Evolutionary conservation across 2,329 filamentous ascomycete genomes (phyloP).

Genomic region (Scolecobasidium constrictum): DNA sequence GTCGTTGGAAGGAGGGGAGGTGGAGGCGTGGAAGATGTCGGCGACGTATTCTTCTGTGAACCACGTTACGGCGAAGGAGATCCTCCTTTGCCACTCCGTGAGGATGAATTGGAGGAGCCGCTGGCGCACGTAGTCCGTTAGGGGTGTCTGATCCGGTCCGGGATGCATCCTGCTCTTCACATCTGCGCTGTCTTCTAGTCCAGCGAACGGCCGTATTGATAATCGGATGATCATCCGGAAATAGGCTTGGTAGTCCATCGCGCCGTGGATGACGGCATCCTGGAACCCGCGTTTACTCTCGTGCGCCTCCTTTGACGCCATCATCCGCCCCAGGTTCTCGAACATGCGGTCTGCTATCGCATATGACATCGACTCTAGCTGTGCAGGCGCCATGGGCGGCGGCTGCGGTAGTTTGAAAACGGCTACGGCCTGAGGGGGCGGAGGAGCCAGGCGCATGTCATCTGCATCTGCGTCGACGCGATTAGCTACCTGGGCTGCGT

Average conservation of each 20-base stretch:
- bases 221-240: constrained; percentile 8
- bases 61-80: constrained; percentile 88
- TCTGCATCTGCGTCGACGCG: constrained; percentile 62
- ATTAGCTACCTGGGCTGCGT: constrained; percentile 66
- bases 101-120: constrained; percentile 8
- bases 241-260: constrained; percentile 6
- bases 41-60: constrained; percentile 98
- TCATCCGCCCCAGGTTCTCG: constrained; percentile 22
- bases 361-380: constrained; percentile 63
- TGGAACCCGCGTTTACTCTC: constrained; percentile 56
- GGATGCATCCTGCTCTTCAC: background rate
- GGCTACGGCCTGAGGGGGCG: constrained; percentile 24
- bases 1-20: constrained; percentile 24
- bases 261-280: constrained; percentile 35
- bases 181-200: constrained; percentile 3
- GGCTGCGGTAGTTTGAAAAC: constrained; percentile 73
- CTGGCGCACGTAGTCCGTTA: constrained; percentile 6
- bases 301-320: constrained; percentile 1
- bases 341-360: constrained; percentile 69
- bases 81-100: constrained; percentile 51
- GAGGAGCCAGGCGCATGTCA: constrained; percentile 27
- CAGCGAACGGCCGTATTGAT: constrained; percentile 6
- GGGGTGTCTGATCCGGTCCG: background rate
- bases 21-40: constrained; percentile 41
- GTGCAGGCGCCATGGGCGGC: constrained; percentile 58